Percentiles rank a stretch among this genome's conserved stretches.
These are phyloP conservation scores for Pythium dissotocum DNA, from an alignment of 352 stramenopile genomes.

Conservation along the genomic window DNA sequence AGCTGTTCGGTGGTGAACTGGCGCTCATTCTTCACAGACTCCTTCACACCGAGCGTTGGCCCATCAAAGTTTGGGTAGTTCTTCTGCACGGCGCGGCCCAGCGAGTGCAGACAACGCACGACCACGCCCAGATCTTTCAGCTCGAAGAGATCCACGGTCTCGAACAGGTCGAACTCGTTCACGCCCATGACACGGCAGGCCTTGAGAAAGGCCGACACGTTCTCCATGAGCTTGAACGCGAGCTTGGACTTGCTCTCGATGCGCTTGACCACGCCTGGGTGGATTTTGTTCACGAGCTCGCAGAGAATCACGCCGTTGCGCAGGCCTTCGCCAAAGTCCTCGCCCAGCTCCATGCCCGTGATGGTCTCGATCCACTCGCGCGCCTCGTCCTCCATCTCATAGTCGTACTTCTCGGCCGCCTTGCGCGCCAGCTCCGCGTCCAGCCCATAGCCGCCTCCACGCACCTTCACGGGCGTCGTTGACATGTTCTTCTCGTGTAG, in stretches of 20 bases:
- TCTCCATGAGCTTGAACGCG: constrained; percentile 94
- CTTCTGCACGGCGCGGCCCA: constrained; percentile 75
- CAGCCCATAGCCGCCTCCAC: constrained; percentile 84
- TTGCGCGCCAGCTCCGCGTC: constrained; percentile 88
- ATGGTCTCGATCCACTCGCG: constrained; percentile 86
- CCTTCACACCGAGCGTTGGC: constrained; percentile 79
- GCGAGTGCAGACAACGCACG: constrained; percentile 75
- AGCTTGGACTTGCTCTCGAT: constrained; percentile 87
- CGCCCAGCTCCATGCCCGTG: constrained; percentile 69
- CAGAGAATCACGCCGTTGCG: constrained; percentile 85
- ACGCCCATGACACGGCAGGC: constrained; percentile 85
- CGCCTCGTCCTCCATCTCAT: constrained; percentile 83
- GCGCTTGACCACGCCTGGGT: constrained; percentile 59
- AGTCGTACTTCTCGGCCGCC: constrained; percentile 88
- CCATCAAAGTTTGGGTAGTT: constrained; percentile 72
- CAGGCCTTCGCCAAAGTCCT: constrained; percentile 79
- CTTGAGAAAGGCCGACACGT: constrained; percentile 85
- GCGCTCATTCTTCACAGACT: constrained; percentile 76
- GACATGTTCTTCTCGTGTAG: constrained; percentile 12
- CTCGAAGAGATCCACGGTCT: constrained; percentile 90
- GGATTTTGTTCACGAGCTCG: constrained; percentile 81
- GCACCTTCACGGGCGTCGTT: constrained; percentile 55
- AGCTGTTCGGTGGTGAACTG: constrained; percentile 73
- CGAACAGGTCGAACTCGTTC: constrained; percentile 90
- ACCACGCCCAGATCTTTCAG: constrained; percentile 86